These are phyloP conservation scores for Parastagonospora avenae DNA, from an alignment of 2,329 filamentous ascomycete species.

Conservation along the genomic window DNA sequence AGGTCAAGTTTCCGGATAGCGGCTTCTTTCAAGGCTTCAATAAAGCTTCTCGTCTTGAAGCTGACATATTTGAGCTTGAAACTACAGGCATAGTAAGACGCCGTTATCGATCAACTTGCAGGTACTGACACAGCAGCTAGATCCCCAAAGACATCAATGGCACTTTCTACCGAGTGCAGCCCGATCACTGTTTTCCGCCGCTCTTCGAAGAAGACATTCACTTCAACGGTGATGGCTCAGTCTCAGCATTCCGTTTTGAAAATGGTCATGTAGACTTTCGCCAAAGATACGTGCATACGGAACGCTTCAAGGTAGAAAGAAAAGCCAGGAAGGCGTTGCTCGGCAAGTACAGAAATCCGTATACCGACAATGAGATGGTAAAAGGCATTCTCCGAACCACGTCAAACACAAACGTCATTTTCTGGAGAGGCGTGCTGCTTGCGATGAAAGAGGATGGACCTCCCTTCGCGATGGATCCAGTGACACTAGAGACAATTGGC, in stretches of 20 bases:
- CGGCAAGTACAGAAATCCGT: slow-evolving; percentile 63
- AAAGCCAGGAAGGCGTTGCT: slow-evolving; percentile 52
- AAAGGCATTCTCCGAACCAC: slow-evolving; percentile 62
- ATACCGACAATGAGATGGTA: slow-evolving; percentile 61
- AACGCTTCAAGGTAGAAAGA: slow-evolving; percentile 49
- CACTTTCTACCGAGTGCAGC: slow-evolving; percentile 53
- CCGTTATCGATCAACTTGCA: not conserved
- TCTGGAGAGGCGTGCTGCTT: slow-evolving; percentile 61
- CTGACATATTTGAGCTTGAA: slow-evolving; percentile 48
- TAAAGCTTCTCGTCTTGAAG: slow-evolving; percentile 47
- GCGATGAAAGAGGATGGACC: slow-evolving; percentile 57
- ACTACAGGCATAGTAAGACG: slow-evolving; percentile 38
- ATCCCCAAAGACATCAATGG: slow-evolving; percentile 52
- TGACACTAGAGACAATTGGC: slow-evolving; percentile 48
- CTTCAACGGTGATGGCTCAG: slow-evolving; percentile 53
- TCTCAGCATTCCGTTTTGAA: slow-evolving; percentile 51
- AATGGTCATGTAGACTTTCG: slow-evolving; percentile 51
- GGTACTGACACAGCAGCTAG: not conserved
- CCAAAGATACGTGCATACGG: slow-evolving; percentile 51
- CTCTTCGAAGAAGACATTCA: slow-evolving; percentile 61
- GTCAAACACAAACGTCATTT: slow-evolving; percentile 65
- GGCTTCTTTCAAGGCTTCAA: slow-evolving; percentile 49
- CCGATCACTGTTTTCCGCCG: slow-evolving; percentile 59
- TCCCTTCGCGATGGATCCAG: slow-evolving; percentile 49
- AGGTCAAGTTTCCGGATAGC: slow-evolving; percentile 41